Evolutionary conservation across 139 green algal species (phyloP).

Genomic region (Astrephomene gubernaculifera): DNA sequence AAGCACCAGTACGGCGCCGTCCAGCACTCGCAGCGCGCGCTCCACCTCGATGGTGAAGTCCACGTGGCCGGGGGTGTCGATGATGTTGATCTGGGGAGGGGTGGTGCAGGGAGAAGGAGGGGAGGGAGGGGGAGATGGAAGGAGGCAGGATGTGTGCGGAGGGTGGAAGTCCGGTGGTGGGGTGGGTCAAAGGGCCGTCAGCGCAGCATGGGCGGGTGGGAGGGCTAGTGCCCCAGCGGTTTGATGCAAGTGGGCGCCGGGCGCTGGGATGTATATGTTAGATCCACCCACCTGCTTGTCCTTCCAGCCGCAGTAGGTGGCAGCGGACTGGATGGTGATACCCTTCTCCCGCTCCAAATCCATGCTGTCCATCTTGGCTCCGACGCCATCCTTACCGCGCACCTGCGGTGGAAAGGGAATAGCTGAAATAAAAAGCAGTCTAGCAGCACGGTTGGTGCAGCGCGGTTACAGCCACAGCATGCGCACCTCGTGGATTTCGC

Average conservation of each 20-base stretch:
- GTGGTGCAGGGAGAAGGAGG: not conserved
- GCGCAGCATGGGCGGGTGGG: no score
- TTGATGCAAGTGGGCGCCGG: no score
- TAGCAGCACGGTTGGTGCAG: no score
- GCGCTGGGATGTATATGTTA: no score
- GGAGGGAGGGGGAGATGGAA: not conserved
- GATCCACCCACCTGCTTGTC: slow-evolving; percentile 69
- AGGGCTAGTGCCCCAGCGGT: no score
- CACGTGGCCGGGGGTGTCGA: slow-evolving; percentile 97
- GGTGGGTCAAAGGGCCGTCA: no score
- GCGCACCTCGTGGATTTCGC: slow-evolving; percentile 96
- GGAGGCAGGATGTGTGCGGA: not conserved
- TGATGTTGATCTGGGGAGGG: slow-evolving; percentile 96
- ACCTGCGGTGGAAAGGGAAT: no score
- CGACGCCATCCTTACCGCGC: slow-evolving; percentile 96
- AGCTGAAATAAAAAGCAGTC: not conserved
- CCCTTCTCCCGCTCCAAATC: slow-evolving; percentile 99
- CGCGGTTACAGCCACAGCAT: no score
- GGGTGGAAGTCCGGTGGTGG: no score
- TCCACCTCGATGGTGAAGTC: slow-evolving; percentile 99
- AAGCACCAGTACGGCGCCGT: slow-evolving; percentile 97
- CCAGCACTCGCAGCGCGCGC: slow-evolving; percentile 95
- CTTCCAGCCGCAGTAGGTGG: slow-evolving; percentile 94
- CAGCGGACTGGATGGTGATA: slow-evolving; percentile 99
- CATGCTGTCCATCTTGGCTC: slow-evolving; percentile 99